Base-by-base conservation (phyloP, 805 yeast genomes). In the Millerozyma miso region DNA sequence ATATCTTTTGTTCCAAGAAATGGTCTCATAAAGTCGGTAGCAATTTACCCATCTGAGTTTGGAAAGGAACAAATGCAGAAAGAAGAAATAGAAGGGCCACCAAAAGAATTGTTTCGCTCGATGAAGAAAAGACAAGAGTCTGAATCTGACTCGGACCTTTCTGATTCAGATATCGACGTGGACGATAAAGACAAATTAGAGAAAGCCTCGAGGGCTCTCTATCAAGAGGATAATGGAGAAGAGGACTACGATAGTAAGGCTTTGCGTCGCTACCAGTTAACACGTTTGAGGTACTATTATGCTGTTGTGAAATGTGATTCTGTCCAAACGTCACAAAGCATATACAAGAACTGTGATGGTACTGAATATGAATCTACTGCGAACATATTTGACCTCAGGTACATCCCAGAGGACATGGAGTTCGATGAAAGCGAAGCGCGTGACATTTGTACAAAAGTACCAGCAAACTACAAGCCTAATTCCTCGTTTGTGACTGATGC, bases 351-450 rank as follows among this genome's bases (percentile, higher is more conserved):
- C 55, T 88, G 96, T 66, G 99, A 93, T 63, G 96, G 96, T 26
- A 79, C 97, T 0, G 99, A 93, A 65, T 93, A 80, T 58, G 99
- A 93, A 64, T 83, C 96, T 12, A 89, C 98, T 0, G 95, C 98
- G 3, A 93, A 93, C 60, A 77, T 88, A 42, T 91, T 93, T 62
- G 99, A 93, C 62, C 69, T 93, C 48, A 75, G 99, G 54, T 93
- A 87, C 54, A 81, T 93, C 40, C 98, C 99, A 2, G 96, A 88
- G 38, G 97, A 81, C 19, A 88, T 89, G 88, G 83, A 78, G 2
- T 93, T 93, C 62, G 72, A 63, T 23, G 89, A 83, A 10, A 86
- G 80, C 42, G 79, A 78, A 44, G 83, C 95, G 34, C 76, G 80
- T 52, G 98, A 93, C 54, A 58, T 61, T 26, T 88, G 97, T 65